Evolutionary conservation across 2,329 filamentous ascomycete genomes (phyloP).

Genomic region (Ophiostoma piceae): DNA sequence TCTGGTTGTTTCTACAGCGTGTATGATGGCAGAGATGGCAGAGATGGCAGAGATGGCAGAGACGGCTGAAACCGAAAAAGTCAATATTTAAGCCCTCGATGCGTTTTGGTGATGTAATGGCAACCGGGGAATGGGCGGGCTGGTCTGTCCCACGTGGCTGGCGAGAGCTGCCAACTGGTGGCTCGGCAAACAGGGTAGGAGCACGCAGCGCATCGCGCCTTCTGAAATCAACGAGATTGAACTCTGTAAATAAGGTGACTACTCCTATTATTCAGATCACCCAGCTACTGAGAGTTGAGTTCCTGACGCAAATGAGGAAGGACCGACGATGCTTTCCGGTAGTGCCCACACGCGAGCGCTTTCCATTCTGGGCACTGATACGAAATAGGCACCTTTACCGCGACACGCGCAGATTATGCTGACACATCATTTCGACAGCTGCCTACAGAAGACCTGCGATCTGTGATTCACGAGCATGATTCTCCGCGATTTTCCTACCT

Average conservation of each 20-base stretch:
- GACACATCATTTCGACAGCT: not conserved
- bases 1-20: not conserved
- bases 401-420: not conserved
- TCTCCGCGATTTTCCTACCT: not conserved
- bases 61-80: not conserved
- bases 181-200: not conserved
- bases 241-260: not conserved
- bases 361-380: slow-evolving; percentile 4
- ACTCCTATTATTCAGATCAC: not conserved
- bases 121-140: slow-evolving; percentile 2
- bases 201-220: not conserved
- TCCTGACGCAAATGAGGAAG: not conserved
- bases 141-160: not conserved
- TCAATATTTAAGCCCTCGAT: not conserved
- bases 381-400: not conserved
- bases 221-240: not conserved
- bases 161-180: not conserved
- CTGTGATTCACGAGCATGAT: not conserved
- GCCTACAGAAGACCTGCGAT: not conserved
- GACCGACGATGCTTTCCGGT: not conserved
- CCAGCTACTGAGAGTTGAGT: not conserved
- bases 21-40: not conserved
- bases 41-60: not conserved
- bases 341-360: not conserved
- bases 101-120: slow-evolving; percentile 1